Percentiles rank a stretch among this genome's conserved stretches.
Conservation (phyloP, 148 eudicot species). For the Heliamphora exappendiculata region DNA sequence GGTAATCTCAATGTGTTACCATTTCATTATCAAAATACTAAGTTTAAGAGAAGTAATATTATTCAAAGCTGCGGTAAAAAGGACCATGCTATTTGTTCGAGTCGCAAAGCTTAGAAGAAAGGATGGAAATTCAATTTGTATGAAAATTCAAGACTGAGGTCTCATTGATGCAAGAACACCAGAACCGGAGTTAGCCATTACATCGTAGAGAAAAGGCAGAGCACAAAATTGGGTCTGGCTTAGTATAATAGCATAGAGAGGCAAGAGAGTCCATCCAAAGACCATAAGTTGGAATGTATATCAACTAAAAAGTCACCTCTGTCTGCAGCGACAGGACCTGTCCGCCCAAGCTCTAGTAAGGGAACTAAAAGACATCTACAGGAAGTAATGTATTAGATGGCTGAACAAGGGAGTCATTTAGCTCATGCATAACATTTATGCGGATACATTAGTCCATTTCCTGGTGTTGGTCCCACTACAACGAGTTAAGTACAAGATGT, state of each 20-base stretch:
- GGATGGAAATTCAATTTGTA: background rate
- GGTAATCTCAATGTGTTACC: background rate
- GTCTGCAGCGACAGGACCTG: too few species aligned
- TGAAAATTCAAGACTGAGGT: background rate
- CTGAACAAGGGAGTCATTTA: background rate
- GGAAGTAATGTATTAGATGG: background rate
- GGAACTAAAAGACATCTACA: background rate
- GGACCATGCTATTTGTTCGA: background rate
- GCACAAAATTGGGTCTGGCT: background rate
- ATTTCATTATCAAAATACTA: background rate
- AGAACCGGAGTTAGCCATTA: background rate
- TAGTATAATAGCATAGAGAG: background rate
- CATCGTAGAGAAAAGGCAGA: background rate
- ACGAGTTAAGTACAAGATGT: background rate
- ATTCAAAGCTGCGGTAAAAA: background rate
- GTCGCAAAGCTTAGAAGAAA: background rate
- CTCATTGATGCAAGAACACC: constrained; percentile 1
- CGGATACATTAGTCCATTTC: background rate
- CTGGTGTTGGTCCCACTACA: background rate
- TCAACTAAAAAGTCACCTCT: background rate
- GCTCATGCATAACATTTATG: background rate
- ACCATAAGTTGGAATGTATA: background rate
- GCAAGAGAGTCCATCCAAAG: background rate
- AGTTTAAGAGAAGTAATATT: background rate
- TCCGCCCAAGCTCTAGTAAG: too few species aligned